Conservation (phyloP, 1,284 basidiomycete species). For the Cryptococcus sp. region DNA sequence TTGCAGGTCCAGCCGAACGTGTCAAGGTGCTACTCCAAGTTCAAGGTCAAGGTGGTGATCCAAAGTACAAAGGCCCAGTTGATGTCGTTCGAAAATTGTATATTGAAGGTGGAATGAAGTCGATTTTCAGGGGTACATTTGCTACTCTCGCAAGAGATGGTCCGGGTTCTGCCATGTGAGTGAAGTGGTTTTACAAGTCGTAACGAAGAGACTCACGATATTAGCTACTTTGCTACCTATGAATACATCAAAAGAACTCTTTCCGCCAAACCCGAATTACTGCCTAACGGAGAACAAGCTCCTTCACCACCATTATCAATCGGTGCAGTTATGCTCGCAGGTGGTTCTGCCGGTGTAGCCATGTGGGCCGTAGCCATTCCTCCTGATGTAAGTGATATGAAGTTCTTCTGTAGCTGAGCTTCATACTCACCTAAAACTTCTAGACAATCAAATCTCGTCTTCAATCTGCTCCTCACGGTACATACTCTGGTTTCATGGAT, state of each 20-base stretch:
- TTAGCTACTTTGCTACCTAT: conserved; percentile 93
- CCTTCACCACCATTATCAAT: conserved; percentile 80
- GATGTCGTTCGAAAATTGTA: conserved; percentile 91
- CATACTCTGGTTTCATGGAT: conserved; percentile 90
- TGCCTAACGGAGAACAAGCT: conserved; percentile 57
- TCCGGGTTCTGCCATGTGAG: conserved; percentile 91
- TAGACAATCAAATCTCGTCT: conserved; percentile 93
- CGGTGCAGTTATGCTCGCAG: conserved; percentile 81
- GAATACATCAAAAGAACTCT: conserved; percentile 86
- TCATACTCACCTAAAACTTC: background rate
- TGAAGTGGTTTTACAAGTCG: conserved; percentile 17
- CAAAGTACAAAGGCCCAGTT: conserved; percentile 83
- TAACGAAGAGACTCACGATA: background rate
- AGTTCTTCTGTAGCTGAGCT: conserved; percentile 4
- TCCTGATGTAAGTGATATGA: conserved; percentile 66
- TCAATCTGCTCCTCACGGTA: conserved; percentile 94
- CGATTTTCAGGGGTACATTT: conserved; percentile 86
- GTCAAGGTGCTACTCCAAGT: conserved; percentile 96
- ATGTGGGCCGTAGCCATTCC: conserved; percentile 98
- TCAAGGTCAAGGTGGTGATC: conserved; percentile 75
- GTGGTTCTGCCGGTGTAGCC: conserved; percentile 90
- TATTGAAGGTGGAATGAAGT: conserved; percentile 85
- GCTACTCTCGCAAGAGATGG: conserved; percentile 93
- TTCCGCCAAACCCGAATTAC: conserved; percentile 32
- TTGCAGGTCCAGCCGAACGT: conserved; percentile 93